Conservation (phyloP, 1,139 yeast genomes). For the Yamadazyma friedrichii region DNA sequence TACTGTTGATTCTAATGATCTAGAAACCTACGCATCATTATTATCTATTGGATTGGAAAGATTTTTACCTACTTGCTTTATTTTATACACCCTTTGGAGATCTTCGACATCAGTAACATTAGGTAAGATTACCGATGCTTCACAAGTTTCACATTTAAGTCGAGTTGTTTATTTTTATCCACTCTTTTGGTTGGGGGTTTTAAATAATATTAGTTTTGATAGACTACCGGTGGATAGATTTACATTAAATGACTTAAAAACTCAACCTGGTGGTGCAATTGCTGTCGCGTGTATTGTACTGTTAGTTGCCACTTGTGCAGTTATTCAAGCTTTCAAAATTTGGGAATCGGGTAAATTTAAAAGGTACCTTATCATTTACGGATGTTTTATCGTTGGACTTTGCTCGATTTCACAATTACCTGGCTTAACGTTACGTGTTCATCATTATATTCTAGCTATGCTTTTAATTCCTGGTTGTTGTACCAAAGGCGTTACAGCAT, state of each 20-base stretch:
- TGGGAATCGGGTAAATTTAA: slow-evolving; percentile 79
- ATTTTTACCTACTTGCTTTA: slow-evolving; percentile 71
- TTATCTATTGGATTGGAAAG: slow-evolving; percentile 73
- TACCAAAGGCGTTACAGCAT: slow-evolving; percentile 68
- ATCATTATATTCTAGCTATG: slow-evolving; percentile 85
- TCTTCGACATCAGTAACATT: slow-evolving; percentile 45
- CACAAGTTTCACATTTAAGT: slow-evolving; percentile 42
- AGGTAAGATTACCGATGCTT: slow-evolving; percentile 24
- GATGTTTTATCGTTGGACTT: slow-evolving; percentile 45
- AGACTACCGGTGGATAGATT: slow-evolving; percentile 84
- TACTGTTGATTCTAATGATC: slow-evolving; percentile 50
- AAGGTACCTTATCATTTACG: slow-evolving; percentile 55
- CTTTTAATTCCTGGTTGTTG: slow-evolving; percentile 84
- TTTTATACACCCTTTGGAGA: slow-evolving; percentile 72
- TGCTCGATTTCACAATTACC: slow-evolving; percentile 53
- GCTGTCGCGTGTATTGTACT: slow-evolving; percentile 56
- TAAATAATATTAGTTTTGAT: slow-evolving; percentile 87
- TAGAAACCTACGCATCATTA: slow-evolving; percentile 56
- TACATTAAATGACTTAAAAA: slow-evolving; percentile 64
- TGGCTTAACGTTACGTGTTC: slow-evolving; percentile 74
- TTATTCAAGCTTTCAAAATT: slow-evolving; percentile 72
- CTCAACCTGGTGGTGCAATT: slow-evolving; percentile 73
- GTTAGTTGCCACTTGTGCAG: slow-evolving; percentile 50
- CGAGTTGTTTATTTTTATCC: slow-evolving; percentile 73
- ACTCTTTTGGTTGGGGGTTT: slow-evolving; percentile 78